Evolutionary conservation across 495 filamentous ascomycete species (phyloP).

Genomic region (Talaromyces thailandensis): DNA sequence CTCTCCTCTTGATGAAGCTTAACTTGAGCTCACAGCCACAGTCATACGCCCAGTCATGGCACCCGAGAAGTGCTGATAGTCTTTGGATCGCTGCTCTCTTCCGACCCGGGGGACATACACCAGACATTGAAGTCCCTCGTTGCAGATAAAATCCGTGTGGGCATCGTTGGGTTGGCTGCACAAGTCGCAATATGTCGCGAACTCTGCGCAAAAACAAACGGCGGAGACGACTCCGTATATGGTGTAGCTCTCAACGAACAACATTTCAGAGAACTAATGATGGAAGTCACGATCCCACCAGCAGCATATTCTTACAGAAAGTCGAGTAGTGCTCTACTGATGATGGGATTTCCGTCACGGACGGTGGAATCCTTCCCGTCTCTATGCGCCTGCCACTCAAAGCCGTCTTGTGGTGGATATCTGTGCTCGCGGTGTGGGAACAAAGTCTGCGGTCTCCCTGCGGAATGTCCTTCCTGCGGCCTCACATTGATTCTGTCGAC

Average conservation of each 20-base stretch:
- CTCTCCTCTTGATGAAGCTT: neutral
- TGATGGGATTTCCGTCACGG: constrained; percentile 98
- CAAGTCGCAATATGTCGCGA: constrained; percentile 89
- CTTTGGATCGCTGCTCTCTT: constrained; percentile 81
- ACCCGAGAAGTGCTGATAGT: constrained; percentile 88
- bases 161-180: constrained; percentile 81
- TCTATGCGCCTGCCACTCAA: constrained; percentile 89
- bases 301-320: constrained; percentile 61
- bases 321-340: constrained; percentile 67
- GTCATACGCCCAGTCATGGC: constrained; percentile 85
- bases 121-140: constrained; percentile 72
- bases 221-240: constrained; percentile 66
- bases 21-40: constrained; percentile 20
- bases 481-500: constrained; percentile 95
- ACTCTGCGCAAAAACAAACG: constrained; percentile 78
- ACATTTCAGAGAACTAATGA: constrained; percentile 80
- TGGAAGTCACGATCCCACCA: constrained; percentile 82
- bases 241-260: constrained; percentile 79
- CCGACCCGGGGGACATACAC: constrained; percentile 92
- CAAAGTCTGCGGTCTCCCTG: constrained; percentile 88
- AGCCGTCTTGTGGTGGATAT: constrained; percentile 80
- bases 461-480: constrained; percentile 82
- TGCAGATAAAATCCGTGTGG: constrained; percentile 72
- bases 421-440: constrained; percentile 77
- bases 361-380: constrained; percentile 63